phyloP scores from a whole-genome alignment of 2,329 filamentous ascomycete genomes.

The Trichoderma afroharzianum region DNA sequence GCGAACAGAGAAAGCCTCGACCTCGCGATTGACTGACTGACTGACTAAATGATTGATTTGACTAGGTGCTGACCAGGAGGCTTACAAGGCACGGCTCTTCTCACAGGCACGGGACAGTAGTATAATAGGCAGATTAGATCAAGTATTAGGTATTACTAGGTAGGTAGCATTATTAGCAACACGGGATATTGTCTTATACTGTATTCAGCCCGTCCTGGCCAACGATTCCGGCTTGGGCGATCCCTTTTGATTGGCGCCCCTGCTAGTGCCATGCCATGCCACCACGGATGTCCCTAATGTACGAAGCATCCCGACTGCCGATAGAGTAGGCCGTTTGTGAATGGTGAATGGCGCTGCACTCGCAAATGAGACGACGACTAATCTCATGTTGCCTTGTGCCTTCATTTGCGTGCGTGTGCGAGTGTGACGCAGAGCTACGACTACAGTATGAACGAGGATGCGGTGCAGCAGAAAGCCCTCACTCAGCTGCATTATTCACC shows the following conservation, averaged over 20 bases:
- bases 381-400: neutral
- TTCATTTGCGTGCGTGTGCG: neutral
- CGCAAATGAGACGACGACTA: neutral
- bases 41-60: neutral
- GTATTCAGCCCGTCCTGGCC: neutral
- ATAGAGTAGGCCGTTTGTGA: neutral
- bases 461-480: neutral
- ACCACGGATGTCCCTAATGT: neutral
- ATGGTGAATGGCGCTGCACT: neutral
- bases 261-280: conserved; percentile 6
- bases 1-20: neutral
- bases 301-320: neutral
- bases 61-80: neutral
- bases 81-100: neutral
- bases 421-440: neutral
- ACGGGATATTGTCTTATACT: neutral
- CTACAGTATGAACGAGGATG: neutral
- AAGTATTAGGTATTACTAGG: no score
- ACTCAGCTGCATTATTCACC: neutral
- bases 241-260: conserved; percentile 15
- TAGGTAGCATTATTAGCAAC: neutral
- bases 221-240: conserved; percentile 10
- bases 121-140: neutral
- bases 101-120: neutral
- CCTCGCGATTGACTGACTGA: neutral